Evolutionary conservation across 352 stramenopile genomes (phyloP), one percentile per base, ranked within the genome.

Genomic region (Phytophthora pisi): DNA sequence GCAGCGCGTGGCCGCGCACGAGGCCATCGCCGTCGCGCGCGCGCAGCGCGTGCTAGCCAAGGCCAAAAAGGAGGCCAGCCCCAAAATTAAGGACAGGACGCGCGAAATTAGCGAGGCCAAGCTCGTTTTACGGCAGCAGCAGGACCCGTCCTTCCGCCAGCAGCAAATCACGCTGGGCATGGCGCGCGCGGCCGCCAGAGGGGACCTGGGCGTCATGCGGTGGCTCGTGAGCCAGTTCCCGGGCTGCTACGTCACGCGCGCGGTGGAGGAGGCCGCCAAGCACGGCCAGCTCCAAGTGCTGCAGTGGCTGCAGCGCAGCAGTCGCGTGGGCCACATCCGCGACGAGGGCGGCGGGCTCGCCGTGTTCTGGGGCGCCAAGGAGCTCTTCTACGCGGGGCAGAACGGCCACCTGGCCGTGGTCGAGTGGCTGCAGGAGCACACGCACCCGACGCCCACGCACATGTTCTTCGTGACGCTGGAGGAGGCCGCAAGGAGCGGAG

Each of bases 391-490:
- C 49, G 71, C 75, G 16, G 75, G 65, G 13, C 65, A 75, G 30
- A 62, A 71, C 23, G 59, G 70, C 1, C 61, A 77, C 60, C 66
- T 81, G 55, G 20, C 65, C 3, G 63, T 79, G 2, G 72, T 72
- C 3, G 43, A 77, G 28, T 83, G 72, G 75, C 65, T 83, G 31
- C 72, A 80, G 38, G 56, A 75, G 38, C 61, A 80, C 58, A 77
- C 72, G n/a, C 64, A 70, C 31, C 68, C 72, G 50, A 58, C 69
- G 28, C 68, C 72, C 16, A 77, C 68, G 42, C 68, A 79, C 55
- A 73, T 79, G 71, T 79, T 79, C 60, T 76, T 79, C 36, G 71
- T 78, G 18, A 75, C 72, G 42, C 58, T 79, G 26, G 68, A 79
- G 15, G 59, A 70, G 31, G 72, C 72, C n/a, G 72, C 72, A 0